Evolutionary conservation across 2,329 filamentous ascomycete genomes (phyloP).

Genomic region (Lachnellula hyalina): DNA sequence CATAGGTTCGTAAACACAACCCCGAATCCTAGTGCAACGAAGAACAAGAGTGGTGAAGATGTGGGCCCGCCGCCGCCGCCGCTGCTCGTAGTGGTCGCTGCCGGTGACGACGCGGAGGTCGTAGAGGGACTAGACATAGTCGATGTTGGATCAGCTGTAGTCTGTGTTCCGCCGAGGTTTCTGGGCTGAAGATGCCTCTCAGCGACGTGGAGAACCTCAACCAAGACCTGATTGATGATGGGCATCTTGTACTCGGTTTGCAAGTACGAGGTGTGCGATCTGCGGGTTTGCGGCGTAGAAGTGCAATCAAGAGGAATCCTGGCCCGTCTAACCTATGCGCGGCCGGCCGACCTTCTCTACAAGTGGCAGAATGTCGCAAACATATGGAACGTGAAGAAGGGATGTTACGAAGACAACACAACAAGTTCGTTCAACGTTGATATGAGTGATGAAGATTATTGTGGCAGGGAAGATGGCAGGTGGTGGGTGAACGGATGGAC

Average conservation of each 20-base stretch:
- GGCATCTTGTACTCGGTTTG: slow-evolving; percentile 18
- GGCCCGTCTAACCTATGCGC: not conserved
- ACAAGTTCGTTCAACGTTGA: too few species aligned
- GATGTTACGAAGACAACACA: too few species aligned
- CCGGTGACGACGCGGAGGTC: slow-evolving; percentile 21
- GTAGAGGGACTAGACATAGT: slow-evolving; percentile 4
- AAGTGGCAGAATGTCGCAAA: too few species aligned
- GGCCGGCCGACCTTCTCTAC: not conserved
- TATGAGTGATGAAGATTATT: too few species aligned
- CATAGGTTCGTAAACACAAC: slow-evolving; percentile 98
- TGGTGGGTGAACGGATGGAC: too few species aligned
- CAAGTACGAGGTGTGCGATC: not conserved
- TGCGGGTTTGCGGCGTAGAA: slow-evolving; percentile 7
- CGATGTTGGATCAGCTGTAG: slow-evolving; percentile 7
- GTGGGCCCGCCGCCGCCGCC: slow-evolving; percentile 41
- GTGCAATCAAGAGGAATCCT: slow-evolving; percentile 2
- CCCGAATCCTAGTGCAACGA: slow-evolving; percentile 92
- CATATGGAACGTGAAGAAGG: too few species aligned
- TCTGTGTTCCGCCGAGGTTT: slow-evolving; percentile 12
- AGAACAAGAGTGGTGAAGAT: slow-evolving; percentile 78
- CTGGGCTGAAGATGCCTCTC: slow-evolving; percentile 16
- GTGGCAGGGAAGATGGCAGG: too few species aligned
- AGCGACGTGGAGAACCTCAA: slow-evolving; percentile 23
- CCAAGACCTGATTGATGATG: slow-evolving; percentile 24
- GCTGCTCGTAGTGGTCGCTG: slow-evolving; percentile 19